phyloP scores from a whole-genome alignment of 2,329 filamentous ascomycete genomes.

The Xylariaceae sp. region DNA sequence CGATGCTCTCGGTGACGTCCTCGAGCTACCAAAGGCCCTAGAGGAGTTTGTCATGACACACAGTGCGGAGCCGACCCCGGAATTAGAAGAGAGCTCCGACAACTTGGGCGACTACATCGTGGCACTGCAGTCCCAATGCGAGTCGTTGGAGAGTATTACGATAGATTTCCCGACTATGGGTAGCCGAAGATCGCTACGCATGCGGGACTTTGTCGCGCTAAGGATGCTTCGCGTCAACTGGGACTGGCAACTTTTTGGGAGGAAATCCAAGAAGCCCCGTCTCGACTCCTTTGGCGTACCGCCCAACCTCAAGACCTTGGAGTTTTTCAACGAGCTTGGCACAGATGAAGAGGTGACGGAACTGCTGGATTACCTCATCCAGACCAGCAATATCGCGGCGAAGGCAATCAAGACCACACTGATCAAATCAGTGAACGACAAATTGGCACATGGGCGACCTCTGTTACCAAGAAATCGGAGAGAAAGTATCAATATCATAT shows the following conservation, averaged over 20 bases:
- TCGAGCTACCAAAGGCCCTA: conserved; percentile 53
- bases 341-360: conserved; percentile 56
- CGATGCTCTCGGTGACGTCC: conserved; percentile 48
- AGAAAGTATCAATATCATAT: conserved; percentile 23
- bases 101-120: conserved; percentile 55
- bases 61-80: conserved; percentile 46
- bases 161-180: conserved; percentile 52
- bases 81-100: conserved; percentile 55
- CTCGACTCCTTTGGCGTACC: conserved; percentile 56
- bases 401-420: conserved; percentile 48
- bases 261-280: conserved; percentile 51
- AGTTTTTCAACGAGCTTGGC: conserved; percentile 54
- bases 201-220: conserved; percentile 52
- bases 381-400: conserved; percentile 48
- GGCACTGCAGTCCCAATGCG: conserved; percentile 49
- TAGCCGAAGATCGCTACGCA: conserved; percentile 49
- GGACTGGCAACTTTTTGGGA: conserved; percentile 58
- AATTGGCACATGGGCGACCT: conserved; percentile 13
- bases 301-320: conserved; percentile 52
- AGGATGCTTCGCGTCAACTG: conserved; percentile 52
- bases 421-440: conserved; percentile 35
- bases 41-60: conserved; percentile 58
- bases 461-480: conserved; percentile 20
- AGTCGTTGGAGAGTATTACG: conserved; percentile 53
- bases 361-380: conserved; percentile 50